Conservation (phyloP, 371 early-diverging fungal genomes). For the Mortierella polycephala region DNA sequence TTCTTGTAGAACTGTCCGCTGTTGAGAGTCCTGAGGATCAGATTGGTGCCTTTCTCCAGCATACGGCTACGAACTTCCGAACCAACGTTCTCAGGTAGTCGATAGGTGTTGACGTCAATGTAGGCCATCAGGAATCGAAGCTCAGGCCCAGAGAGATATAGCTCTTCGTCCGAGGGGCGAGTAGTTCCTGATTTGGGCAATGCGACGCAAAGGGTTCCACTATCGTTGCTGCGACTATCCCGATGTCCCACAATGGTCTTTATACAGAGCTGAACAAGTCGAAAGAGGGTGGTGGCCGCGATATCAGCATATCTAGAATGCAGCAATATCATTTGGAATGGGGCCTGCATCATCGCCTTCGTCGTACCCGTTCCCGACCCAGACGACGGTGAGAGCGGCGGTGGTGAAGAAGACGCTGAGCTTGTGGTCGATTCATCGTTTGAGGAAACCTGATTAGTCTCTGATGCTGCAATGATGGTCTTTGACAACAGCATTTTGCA, state of each 20-base stretch:
- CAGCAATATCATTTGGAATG: conserved; percentile 48
- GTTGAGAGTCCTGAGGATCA: conserved; percentile 34
- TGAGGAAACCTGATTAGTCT: not conserved
- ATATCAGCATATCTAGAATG: conserved; percentile 34
- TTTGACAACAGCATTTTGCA: conserved; percentile 48
- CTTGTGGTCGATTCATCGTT: conserved; percentile 5
- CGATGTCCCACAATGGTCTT: conserved; percentile 14
- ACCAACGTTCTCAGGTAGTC: conserved; percentile 35
- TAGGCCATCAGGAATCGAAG: conserved; percentile 61
- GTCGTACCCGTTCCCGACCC: conserved; percentile 8
- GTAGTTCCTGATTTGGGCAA: conserved; percentile 3
- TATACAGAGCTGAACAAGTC: conserved; percentile 28
- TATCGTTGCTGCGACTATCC: conserved; percentile 1
- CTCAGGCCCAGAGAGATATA: conserved; percentile 60
- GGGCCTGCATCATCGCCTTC: conserved; percentile 36
- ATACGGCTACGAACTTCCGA: conserved; percentile 27
- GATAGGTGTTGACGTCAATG: conserved; percentile 62
- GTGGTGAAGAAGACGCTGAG: conserved; percentile 5
- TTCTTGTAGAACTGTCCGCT: conserved; percentile 50
- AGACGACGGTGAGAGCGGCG: conserved; percentile 9
- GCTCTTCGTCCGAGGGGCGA: conserved; percentile 14
- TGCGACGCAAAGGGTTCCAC: not conserved
- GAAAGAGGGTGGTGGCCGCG: conserved; percentile 9
- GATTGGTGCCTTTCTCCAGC: conserved; percentile 17
- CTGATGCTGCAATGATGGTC: conserved; percentile 14